These are phyloP conservation scores for Globisporangium iwayamae DNA, from an alignment of 352 stramenopile species.

Conservation along the genomic window DNA sequence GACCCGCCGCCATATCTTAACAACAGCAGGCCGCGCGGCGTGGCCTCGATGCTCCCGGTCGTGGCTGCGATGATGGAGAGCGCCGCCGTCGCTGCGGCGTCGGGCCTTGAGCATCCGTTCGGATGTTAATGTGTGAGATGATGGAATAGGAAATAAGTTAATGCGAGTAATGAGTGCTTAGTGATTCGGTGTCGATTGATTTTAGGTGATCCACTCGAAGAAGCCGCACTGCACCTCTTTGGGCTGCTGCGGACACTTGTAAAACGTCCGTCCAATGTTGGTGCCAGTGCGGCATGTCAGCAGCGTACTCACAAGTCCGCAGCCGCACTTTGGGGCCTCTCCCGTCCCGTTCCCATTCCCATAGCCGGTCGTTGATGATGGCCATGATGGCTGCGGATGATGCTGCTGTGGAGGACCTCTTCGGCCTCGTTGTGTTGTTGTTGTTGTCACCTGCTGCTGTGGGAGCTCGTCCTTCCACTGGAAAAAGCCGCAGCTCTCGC, in stretches of 20 bases:
- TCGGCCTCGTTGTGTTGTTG: not conserved
- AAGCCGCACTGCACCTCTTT: constrained; percentile 86
- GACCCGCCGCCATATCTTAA: constrained; percentile 21
- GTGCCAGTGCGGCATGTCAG: constrained; percentile 62
- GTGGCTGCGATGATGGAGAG: constrained; percentile 60
- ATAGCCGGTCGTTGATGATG: not conserved
- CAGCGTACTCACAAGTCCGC: constrained; percentile 34
- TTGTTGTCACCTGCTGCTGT: not conserved
- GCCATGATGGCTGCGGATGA: constrained; percentile 1
- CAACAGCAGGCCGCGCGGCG: constrained; percentile 17
- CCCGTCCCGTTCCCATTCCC: not conserved
- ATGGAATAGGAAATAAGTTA: not conserved
- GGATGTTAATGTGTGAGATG: not conserved
- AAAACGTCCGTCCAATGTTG: constrained; percentile 93
- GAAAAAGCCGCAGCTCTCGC: constrained; percentile 87
- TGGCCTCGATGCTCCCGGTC: constrained; percentile 46
- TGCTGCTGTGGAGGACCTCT: not conserved
- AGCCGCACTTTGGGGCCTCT: constrained; percentile 34
- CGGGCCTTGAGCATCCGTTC: constrained; percentile 15
- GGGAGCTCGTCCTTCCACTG: constrained; percentile 88
- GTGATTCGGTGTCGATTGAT: not conserved
- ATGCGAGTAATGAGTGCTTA: not conserved
- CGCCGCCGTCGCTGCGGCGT: not conserved
- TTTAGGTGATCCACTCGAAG: constrained; percentile 89
- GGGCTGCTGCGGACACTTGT: constrained; percentile 81